Evolutionary conservation across 108 stramenopile genomes (phyloP), one percentile per base, ranked within the genome.

Genomic region (Chaetoceros tenuissimus): DNA sequence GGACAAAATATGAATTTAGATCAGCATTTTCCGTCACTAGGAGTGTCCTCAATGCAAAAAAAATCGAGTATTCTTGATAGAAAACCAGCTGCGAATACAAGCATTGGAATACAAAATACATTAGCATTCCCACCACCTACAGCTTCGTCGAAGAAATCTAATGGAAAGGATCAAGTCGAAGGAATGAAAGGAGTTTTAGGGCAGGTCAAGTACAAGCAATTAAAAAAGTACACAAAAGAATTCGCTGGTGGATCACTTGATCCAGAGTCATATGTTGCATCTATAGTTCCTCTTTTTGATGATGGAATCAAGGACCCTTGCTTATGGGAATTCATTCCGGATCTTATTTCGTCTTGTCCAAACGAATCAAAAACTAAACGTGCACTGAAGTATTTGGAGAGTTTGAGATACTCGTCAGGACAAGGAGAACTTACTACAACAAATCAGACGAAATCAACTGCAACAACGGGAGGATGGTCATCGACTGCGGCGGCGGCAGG

Each of bases 221-320:
- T 94, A 1, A 94, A 89, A 55, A 48, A 61, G 8, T 29, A 84
- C 23, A 94, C 92, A 3, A 79, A 77, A 51, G 69, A 76, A 16
- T 82, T 89, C 60, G 84, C 86, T 0, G 66, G 44, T 43, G 84
- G 69, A 2, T 27, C 29, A 3, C 53, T 79, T 2, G 46, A 60
- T 16, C 77, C 84, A 24, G 85, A 84, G 53, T 66, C 68, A 1
- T 93, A 89, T 60, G 79, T 94, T 7, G 82, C 87, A 28, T 62
- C 67, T 21, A 48, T 80, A 8, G 79, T 80, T 13, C 71, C 77
- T 2, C 50, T 94, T 31, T 94, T 94, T 66, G 82, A 87, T 30
- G 45, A 46, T 24, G 82, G 86, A 3, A 72, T 82, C 31, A 74
- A 45, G 0, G 87, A 88, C 55, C 48, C 58, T 8, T 72, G 63